Base-by-base conservation (phyloP, 495 filamentous ascomycete species). In the Terfezia boudieri region DNA sequence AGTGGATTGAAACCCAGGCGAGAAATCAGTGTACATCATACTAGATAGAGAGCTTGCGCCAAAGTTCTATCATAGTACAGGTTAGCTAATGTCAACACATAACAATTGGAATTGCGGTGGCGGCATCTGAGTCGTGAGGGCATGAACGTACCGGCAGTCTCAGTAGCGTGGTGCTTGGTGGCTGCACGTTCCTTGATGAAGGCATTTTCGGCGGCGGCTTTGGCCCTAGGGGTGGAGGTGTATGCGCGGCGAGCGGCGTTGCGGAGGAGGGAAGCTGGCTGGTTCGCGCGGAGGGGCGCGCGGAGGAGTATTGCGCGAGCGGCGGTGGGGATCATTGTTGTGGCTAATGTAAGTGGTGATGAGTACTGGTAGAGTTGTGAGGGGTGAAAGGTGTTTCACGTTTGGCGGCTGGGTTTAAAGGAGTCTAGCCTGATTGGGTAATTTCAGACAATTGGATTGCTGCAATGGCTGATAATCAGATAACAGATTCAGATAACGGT, bases 1-100 rank as follows among this genome's bases (percentile, higher is more conserved):
- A 23, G 6, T 51, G 11, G 49, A 10, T 51, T 51, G 49, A 4
- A 7, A 51, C 12, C 6, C 2, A 51, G 49, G 49, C 6, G 49
- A 17, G 49, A 11, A 12, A 2, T 6, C 5, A 11, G 49, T 12
- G 49, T 7, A 32, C 17, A 52, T 65, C 77, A 67, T 81, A 94
- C 88, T 82, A 94, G 73, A 93, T 76, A 56, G 83, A 86, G 53
- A 94, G 80, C 74, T 89, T 94, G 70, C 79, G 78, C 88, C 88
- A 95, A 59, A 90, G 79, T 66, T 84, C 88, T 95, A 68, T 66
- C 59, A 56, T 9, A 17, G 43, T 51, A 49, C 48, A 32, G 26
- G 60, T 43, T 59, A 58, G 57, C 50, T 32, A 43, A 46, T 46
- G 35, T 53, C 37, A 20, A 54, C 14, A 8, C 4, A n/a, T 16